Percentiles rank a stretch among this genome's conserved stretches.
Evolutionary conservation across 371 early-diverging fungal species (phyloP).

Genomic region (Apophysomyces elegans): DNA sequence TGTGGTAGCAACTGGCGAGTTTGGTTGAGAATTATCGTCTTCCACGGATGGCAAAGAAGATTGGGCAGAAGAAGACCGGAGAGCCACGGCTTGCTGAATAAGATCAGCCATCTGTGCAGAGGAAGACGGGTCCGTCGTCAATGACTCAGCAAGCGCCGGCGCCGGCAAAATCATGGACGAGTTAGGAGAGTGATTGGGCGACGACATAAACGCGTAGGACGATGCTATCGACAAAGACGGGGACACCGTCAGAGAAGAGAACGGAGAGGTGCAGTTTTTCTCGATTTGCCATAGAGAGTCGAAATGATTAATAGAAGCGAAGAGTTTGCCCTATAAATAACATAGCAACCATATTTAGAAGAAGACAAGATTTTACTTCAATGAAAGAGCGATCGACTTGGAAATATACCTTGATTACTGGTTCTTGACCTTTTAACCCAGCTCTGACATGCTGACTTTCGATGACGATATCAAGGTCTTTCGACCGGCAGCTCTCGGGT

Average conservation of each 20-base stretch:
- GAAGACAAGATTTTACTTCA: constrained; percentile 5
- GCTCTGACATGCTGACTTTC: constrained; percentile 47
- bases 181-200: constrained; percentile 54
- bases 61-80: constrained; percentile 31
- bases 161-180: constrained; percentile 48
- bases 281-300: constrained; percentile 58
- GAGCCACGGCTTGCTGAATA: constrained; percentile 38
- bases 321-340: constrained; percentile 46
- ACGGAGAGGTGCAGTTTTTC: constrained; percentile 45
- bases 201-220: constrained; percentile 58
- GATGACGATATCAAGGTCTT: constrained; percentile 49
- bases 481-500: constrained; percentile 44
- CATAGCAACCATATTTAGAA: background rate
- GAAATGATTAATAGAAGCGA: constrained; percentile 48
- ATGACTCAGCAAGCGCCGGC: constrained; percentile 42
- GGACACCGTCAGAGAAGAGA: constrained; percentile 56
- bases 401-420: constrained; percentile 44
- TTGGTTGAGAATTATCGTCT: constrained; percentile 35
- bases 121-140: constrained; percentile 17
- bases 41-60: constrained; percentile 34
- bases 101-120: constrained; percentile 40
- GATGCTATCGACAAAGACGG: constrained; percentile 58
- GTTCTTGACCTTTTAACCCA: constrained; percentile 51
- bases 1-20: constrained; percentile 39
- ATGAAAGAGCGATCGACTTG: background rate